Percentiles rank a stretch among this genome's conserved stretches.
These are phyloP conservation scores for Gonium pectorale DNA, from an alignment of 139 green algal genomes.

Conservation along the genomic window DNA sequence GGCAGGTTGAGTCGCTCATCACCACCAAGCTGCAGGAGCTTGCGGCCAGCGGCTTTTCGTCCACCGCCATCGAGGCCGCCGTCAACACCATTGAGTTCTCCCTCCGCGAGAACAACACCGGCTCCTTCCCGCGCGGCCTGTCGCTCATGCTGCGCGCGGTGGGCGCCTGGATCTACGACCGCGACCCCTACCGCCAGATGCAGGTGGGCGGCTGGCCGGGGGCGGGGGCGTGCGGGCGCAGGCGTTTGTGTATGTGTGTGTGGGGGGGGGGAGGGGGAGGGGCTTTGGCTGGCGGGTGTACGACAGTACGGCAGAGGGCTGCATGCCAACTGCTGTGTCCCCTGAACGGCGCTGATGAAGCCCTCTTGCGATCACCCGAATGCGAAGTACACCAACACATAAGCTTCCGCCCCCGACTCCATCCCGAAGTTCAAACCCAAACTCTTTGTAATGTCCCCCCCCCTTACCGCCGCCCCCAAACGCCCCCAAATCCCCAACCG, in stretches of 20 bases:
- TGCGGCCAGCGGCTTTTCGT: conserved; percentile 66
- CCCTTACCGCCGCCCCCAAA: not conserved
- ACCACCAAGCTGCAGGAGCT: conserved; percentile 78
- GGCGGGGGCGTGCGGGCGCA: not conserved
- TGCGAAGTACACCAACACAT: too few species aligned
- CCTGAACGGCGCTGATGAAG: too few species aligned
- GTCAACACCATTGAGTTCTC: conserved; percentile 99
- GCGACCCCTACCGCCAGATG: conserved; percentile 92
- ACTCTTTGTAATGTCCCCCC: not conserved
- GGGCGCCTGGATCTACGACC: conserved; percentile 96
- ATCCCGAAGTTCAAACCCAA: too few species aligned
- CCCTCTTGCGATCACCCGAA: too few species aligned
- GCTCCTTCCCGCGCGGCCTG: conserved; percentile 94
- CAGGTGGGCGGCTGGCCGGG: conserved; percentile 50
- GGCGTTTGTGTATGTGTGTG: not conserved
- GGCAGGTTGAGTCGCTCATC: conserved; percentile 88
- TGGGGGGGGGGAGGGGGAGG: not conserved
- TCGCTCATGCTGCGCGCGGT: conserved; percentile 96
- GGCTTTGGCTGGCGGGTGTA: not conserved
- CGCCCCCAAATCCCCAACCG: not conserved
- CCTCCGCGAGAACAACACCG: conserved; percentile 99
- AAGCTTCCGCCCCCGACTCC: too few species aligned
- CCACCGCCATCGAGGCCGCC: conserved; percentile 89
- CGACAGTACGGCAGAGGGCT: not conserved
- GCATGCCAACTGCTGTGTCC: too few species aligned